Base-by-base conservation (phyloP, 768 basidiomycete genomes). In the Neoboletus subvelutipes region DNA sequence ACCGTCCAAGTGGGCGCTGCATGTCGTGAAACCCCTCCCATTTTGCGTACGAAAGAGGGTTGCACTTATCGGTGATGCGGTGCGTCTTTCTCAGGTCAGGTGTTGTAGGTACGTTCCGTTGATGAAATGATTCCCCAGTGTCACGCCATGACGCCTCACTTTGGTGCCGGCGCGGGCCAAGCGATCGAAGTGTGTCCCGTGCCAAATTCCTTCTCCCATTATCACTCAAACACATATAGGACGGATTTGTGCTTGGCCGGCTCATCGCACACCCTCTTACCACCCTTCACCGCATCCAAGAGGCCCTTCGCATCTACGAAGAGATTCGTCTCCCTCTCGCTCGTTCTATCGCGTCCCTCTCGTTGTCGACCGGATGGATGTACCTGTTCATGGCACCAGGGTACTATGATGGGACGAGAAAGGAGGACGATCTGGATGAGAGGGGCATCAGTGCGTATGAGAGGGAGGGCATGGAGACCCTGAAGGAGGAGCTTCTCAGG, bases 11-110 rank as follows among this genome's bases (percentile, higher is more conserved):
- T 83, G 81, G 79, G 75, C 76, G 4, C 61, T 83, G 33, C 76
- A 79, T 50, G 69, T 70, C 31, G 63, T 83, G 29, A 72, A 72
- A 15, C 72, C 73, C 10, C 66, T 83, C 10, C 72, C 75, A 0
- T 72, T 71, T 5, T 80, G 72, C 46, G 73, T 75, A 3, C 67
- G 63, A 18, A 73, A 74, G 11, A 67, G 72, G 6, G 76, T 83
- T 0, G 76, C 75, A 7, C 70, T 86, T 10, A 65, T 79, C 4
- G 83, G 82, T 8, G 83, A 85, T 61, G 76, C 83, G 17, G 78
- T 79, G 49, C 46, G 73, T 58, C 22, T 29, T 17, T 17, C 29
- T 51, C 8, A 4, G 22, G 10, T 1, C 4, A 6, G 2, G 2
- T 12, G 12, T 37, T 17, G 28, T 12, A 11, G 18, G 6, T 9